Base-by-base conservation (phyloP, 1,284 basidiomycete genomes). In the Paramarasmius palmivorus region DNA sequence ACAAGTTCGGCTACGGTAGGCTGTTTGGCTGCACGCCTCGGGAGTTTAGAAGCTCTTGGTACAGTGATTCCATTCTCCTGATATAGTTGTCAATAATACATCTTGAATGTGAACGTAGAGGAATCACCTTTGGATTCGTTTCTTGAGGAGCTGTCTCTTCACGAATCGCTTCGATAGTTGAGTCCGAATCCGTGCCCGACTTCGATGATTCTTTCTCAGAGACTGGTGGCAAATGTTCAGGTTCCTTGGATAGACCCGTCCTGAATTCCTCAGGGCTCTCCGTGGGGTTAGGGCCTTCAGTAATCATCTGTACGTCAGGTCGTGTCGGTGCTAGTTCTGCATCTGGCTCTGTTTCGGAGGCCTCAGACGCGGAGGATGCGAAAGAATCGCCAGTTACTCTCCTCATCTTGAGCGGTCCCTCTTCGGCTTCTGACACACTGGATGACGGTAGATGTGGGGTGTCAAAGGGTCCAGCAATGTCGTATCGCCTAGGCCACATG, bases 1-100 rank as follows among this genome's bases (percentile, higher is more conserved):
- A 95, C 90, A 19, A 96, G 74, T 56, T 95, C 91, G 9, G 93
- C 92, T 0, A 96, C 92, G 56, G 79, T 90, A 8, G 82, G 77
- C 34, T 81, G 81, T 47, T 81, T 76, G 1, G 69, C 65, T 2
- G 77, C 62, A 20, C 90, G 78, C 9, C 91, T 78, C 19, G 93
- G 93, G 23, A 95, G 71, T 50, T 85, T 80, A 12, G 93, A 95
- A 7, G 71, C 63, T 46, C 71, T 67, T 34, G 65, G 59, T 57
- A 62, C 59, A n/a, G 53, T 58, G n/a, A 19, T 9, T n/a, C 19
- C 23, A 44, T 10, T 10, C 17, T 23, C 2, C 14, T 25, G 9
- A 25, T 23, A 44, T 19, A n/a, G n/a, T 8, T 25, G 20, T 15
- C 25, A 44, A 23, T 15, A n/a, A 9, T 44, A 15, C 5, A 44